These are phyloP conservation scores for Solanum acaule DNA, from an alignment of 257 asterid genomes.

Conservation along the genomic window DNA sequence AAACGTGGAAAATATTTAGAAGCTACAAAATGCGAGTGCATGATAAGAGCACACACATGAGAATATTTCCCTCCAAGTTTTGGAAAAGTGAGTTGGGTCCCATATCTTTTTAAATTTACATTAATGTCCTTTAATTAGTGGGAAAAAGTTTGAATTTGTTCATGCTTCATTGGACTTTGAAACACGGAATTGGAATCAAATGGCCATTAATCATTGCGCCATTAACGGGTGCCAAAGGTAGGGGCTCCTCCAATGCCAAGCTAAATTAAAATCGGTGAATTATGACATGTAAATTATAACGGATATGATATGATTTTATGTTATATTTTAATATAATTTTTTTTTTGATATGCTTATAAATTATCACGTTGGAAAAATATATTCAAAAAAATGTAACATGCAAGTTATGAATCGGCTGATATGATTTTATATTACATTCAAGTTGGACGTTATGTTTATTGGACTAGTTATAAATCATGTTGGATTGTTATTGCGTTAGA, in stretches of 20 bases:
- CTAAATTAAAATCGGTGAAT: not conserved
- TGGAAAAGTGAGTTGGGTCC: not conserved
- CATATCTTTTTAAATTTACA: not conserved
- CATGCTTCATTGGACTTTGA: not conserved
- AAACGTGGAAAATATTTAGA: not conserved
- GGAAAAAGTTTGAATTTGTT: not conserved
- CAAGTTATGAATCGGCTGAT: not conserved
- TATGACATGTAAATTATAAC: not conserved
- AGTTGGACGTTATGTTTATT: rapidly evolving
- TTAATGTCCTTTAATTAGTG: not conserved
- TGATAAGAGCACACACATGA: not conserved
- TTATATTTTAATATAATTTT: not conserved
- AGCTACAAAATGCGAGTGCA: not conserved
- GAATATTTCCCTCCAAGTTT: not conserved
- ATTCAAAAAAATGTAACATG: not conserved
- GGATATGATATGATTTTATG: too few species aligned
- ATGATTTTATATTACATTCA: not conserved
- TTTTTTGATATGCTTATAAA: not conserved
- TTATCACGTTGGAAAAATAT: not conserved
- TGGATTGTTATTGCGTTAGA: not conserved
- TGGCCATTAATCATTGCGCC: not conserved
- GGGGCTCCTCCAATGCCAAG: not conserved
- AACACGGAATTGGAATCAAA: not conserved
- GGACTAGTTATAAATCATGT: not conserved
- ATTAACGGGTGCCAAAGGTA: not conserved